Evolutionary conservation across 2,329 filamentous ascomycete species (phyloP).

Genomic region (Arthroderma sp.): DNA sequence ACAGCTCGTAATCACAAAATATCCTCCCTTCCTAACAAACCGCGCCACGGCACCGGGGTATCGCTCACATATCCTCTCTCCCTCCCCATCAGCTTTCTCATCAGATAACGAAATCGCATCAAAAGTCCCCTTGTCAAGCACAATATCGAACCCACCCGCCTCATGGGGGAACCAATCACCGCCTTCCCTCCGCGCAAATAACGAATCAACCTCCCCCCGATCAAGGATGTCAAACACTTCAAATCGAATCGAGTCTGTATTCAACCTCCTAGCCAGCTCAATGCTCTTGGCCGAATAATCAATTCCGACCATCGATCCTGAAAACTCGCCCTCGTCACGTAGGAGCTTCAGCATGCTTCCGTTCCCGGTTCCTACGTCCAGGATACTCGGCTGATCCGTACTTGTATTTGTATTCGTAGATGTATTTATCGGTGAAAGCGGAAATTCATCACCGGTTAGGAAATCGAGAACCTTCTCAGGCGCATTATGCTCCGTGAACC

Average conservation of each 20-base stretch:
- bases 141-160: constrained; percentile 61
- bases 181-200: constrained; percentile 8
- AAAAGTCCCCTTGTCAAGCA: constrained; percentile 97
- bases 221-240: constrained; percentile 52
- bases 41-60: constrained; percentile 57
- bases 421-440: constrained; percentile 27
- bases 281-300: constrained; percentile 75
- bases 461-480: constrained; percentile 66
- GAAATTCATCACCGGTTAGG: constrained; percentile 40
- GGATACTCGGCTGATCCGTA: constrained; percentile 34
- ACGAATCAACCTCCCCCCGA: constrained; percentile 3
- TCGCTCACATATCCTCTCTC: constrained; percentile 54
- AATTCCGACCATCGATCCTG: constrained; percentile 63
- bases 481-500: constrained; percentile 90
- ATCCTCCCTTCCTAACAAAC: constrained; percentile 56
- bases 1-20: constrained; percentile 82
- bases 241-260: constrained; percentile 40
- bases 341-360: constrained; percentile 81
- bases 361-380: constrained; percentile 91
- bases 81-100: constrained; percentile 20
- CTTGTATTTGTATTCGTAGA: constrained; percentile 5
- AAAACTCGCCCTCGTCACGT: constrained; percentile 50
- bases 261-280: constrained; percentile 55
- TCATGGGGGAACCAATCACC: constrained; percentile 27
- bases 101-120: constrained; percentile 70